Conservation (phyloP, 2,329 filamentous ascomycete species). For the Eutypella sp. region DNA sequence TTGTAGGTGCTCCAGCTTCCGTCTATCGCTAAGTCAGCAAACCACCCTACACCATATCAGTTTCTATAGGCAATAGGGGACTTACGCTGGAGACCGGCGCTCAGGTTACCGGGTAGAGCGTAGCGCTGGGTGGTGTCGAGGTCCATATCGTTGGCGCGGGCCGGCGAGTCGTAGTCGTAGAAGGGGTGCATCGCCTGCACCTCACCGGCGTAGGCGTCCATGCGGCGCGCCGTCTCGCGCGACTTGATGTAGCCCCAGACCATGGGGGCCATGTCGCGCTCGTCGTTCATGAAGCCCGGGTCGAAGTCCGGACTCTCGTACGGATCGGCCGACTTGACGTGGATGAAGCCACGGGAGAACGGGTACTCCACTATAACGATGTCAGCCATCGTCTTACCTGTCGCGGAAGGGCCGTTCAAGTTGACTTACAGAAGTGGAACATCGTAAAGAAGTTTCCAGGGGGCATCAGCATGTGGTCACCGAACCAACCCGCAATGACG, state of each 20-base stretch:
- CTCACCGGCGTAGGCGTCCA: constrained; percentile 74
- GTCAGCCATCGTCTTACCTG: too few species aligned
- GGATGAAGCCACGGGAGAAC: background rate
- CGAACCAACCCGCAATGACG: constrained; percentile 64
- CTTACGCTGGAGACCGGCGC: constrained; percentile 60
- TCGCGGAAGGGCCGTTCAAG: too few species aligned
- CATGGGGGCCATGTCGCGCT: constrained; percentile 79
- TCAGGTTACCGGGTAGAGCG: constrained; percentile 66
- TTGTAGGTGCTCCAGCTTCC: constrained; percentile 64
- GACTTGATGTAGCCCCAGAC: constrained; percentile 83
- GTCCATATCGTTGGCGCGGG: constrained; percentile 67
- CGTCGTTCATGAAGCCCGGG: constrained; percentile 80
- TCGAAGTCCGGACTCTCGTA: constrained; percentile 76
- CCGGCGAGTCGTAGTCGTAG: constrained; percentile 66
- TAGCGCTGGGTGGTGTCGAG: constrained; percentile 71
- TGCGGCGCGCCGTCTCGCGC: constrained; percentile 71
- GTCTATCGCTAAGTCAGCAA: constrained; percentile 28
- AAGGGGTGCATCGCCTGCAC: constrained; percentile 65
- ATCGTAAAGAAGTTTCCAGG: constrained; percentile 78
- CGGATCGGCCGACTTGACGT: constrained; percentile 29
- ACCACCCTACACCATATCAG: background rate
- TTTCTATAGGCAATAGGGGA: background rate
- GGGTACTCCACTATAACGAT: background rate
- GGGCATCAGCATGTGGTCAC: constrained; percentile 59
- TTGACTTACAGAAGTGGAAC: constrained; percentile 70